phyloP scores from a whole-genome alignment of 129 eudicot genomes.

The Oenanthe sinensis region DNA sequence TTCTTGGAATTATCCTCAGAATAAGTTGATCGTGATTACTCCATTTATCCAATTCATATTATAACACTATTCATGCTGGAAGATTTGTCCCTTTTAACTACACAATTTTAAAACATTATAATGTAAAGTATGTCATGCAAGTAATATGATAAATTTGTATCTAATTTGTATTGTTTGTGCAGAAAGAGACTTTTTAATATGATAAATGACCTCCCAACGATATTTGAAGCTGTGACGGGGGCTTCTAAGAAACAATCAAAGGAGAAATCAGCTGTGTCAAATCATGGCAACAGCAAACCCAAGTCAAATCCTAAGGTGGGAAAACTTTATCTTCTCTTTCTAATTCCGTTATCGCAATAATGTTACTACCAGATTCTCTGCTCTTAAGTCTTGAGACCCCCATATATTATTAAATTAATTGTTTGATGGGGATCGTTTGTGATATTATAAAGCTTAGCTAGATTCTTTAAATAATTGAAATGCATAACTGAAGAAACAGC shows the following conservation, averaged over 20 bases:
- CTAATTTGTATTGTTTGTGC: conserved; percentile 13
- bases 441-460: not conserved
- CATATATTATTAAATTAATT: not conserved
- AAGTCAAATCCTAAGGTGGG: conserved; percentile 37
- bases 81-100: not conserved
- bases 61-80: not conserved
- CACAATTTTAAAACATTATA: not conserved
- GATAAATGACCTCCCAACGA: conserved; percentile 57
- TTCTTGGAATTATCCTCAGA: not conserved
- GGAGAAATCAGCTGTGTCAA: conserved; percentile 51
- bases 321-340: not conserved
- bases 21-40: not conserved
- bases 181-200: conserved; percentile 53
- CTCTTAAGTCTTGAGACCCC: not conserved
- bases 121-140: not conserved
- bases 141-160: not conserved
- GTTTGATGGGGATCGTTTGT: not conserved
- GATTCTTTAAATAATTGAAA: not conserved
- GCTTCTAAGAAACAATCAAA: conserved; percentile 51
- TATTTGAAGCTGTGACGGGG: conserved; percentile 53
- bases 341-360: not conserved
- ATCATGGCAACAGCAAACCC: conserved; percentile 53
- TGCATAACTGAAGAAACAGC: not conserved
- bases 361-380: not conserved
- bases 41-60: not conserved